Evolutionary conservation across 257 asterid genomes (phyloP).

Genomic region (Capsicum chinense): DNA sequence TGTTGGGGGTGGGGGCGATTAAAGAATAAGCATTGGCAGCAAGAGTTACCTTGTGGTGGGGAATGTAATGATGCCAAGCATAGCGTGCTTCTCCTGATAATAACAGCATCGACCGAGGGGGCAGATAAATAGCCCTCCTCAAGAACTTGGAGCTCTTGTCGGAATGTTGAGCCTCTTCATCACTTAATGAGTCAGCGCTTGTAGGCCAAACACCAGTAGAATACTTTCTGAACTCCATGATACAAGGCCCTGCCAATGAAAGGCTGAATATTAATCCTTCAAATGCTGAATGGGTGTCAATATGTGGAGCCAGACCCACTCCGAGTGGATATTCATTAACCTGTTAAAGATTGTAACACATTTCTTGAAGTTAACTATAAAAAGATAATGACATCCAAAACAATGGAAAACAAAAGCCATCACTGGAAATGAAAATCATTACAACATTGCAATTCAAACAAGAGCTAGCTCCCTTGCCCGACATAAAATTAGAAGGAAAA

Average conservation of each 20-base stretch:
- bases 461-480: slow-evolving; percentile 25
- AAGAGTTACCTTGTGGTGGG: slow-evolving; percentile 83
- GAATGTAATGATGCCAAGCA: slow-evolving; percentile 99
- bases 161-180: slow-evolving; percentile 44
- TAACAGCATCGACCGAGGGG: slow-evolving; percentile 84
- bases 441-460: neutral
- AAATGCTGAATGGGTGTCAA: slow-evolving; percentile 98
- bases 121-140: slow-evolving; percentile 82
- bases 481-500: slow-evolving; percentile 7
- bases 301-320: slow-evolving; percentile 93
- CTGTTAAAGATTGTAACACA: slow-evolving; percentile 46
- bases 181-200: slow-evolving; percentile 40
- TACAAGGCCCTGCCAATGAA: slow-evolving; percentile 92
- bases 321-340: slow-evolving; percentile 97
- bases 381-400: neutral
- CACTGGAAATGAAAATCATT: neutral
- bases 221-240: slow-evolving; percentile 95
- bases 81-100: slow-evolving; percentile 90
- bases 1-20: neutral
- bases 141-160: slow-evolving; percentile 49
- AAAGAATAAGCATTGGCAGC: neutral
- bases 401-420: slow-evolving; percentile 4
- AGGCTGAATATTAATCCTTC: slow-evolving; percentile 89
- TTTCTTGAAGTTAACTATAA: neutral
- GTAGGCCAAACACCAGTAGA: slow-evolving; percentile 62